Evolutionary conservation across 2,329 filamentous ascomycete genomes (phyloP), one percentile per base, ranked within the genome.

Genomic region (Monosporascus sp.): DNA sequence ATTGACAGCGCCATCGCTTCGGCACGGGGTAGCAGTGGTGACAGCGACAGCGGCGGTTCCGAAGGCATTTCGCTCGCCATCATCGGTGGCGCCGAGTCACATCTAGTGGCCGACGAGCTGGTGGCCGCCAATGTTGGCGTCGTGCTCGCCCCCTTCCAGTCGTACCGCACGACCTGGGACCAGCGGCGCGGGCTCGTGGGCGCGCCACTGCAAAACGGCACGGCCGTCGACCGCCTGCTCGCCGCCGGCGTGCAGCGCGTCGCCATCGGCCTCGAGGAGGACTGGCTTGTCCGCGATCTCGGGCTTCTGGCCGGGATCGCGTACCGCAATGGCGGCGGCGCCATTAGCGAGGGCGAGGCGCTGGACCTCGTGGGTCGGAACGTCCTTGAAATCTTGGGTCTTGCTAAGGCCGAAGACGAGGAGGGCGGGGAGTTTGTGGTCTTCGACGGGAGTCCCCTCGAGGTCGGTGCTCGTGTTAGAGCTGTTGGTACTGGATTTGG

Each of bases 141-240:
- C 20, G 77, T 88, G 26, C 75, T 88, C 2, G 74, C 79, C 0
- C 84, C 84, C 1, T 66, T 85, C 14, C 78, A 82, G 57, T 77
- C 81, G 0, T 82, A 80, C 61, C 74, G 77, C 2, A 66, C 64
- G 3, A 67, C 64, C 0, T 88, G 85, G 85, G 83, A 87, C 56
- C 73, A 85, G 66, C 78, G 82, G 0, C 79, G 84, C 2, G 78
- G 81, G 0, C 71, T 88, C 11, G 78, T 82, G 0, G 85, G 85
- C 1, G 84, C 85, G 5, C 85, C 85, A 1, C 73, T 88, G 0
- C 85, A 84, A 1, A 85, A 86, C 60, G 83, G 84, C 26, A 87
- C 85, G 1, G 77, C 77, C 0, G 70, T 85, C 5, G 82, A 87
- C 56, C 66, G 63, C 14, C 74, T 88, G 1, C 59, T 85, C 0